Conservation (phyloP, 2,329 filamentous ascomycete genomes). For the Karstenula rhodostoma region DNA sequence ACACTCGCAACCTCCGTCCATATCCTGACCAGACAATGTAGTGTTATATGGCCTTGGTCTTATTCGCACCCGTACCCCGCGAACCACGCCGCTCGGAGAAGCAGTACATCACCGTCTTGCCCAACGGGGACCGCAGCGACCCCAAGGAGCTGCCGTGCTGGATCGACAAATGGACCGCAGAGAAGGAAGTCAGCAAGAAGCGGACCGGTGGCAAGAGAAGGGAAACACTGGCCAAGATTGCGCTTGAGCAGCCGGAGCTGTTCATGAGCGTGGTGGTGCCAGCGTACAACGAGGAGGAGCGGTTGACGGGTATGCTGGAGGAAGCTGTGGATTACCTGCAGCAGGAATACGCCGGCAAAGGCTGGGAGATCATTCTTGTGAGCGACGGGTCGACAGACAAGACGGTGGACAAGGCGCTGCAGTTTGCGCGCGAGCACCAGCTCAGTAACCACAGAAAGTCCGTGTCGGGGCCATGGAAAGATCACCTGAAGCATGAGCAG, state of each 20-base stretch:
- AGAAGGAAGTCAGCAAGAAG: conserved; percentile 57
- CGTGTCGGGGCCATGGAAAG: conserved; percentile 60
- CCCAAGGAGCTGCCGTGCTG: conserved; percentile 78
- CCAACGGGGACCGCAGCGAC: conserved; percentile 65
- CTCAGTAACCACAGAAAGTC: conserved; percentile 53
- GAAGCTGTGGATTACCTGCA: conserved; percentile 91
- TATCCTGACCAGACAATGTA: conserved; percentile 37
- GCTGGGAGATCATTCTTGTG: conserved; percentile 93
- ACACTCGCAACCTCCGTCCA: conserved; percentile 8
- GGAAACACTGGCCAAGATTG: conserved; percentile 55
- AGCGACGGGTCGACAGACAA: conserved; percentile 87
- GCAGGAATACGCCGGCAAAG: conserved; percentile 72
- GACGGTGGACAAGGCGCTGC: conserved; percentile 80
- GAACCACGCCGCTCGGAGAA: conserved; percentile 79
- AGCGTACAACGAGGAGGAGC: conserved; percentile 91
- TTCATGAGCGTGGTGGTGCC: conserved; percentile 92
- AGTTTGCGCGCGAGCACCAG: conserved; percentile 77
- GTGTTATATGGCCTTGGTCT: conserved; percentile 73
- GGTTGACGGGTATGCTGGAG: conserved; percentile 83
- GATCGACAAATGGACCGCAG: conserved; percentile 77
- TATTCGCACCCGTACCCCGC: conserved; percentile 84
- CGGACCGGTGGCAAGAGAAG: conserved; percentile 46
- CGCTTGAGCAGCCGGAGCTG: conserved; percentile 78
- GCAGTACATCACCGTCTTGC: conserved; percentile 78
- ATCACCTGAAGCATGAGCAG: conserved; percentile 53